Percentiles rank a stretch among this genome's conserved stretches.
These are phyloP conservation scores for Calcarisporium arbuscula DNA, from an alignment of 2,329 filamentous ascomycete species.

Conservation along the genomic window DNA sequence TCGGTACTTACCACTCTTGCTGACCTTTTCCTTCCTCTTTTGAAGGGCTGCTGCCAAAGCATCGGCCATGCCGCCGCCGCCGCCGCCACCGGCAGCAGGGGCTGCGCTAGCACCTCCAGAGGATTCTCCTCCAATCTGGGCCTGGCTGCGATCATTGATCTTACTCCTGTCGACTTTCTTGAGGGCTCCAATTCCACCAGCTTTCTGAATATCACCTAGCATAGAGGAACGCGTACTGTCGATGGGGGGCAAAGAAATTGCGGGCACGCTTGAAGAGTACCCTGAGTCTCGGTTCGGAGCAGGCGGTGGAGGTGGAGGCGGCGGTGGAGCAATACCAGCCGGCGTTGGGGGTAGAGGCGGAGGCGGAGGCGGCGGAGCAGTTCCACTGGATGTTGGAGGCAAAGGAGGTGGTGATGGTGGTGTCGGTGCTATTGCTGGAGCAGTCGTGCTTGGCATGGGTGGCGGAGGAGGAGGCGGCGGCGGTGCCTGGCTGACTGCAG, in stretches of 20 bases:
- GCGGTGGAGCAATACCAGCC: slow-evolving; percentile 27
- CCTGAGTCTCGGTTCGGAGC: slow-evolving; percentile 53
- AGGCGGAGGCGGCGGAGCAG: slow-evolving; percentile 23
- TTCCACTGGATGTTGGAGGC: slow-evolving; percentile 23
- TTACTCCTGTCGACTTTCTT: slow-evolving; percentile 68
- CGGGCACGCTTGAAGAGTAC: slow-evolving; percentile 48
- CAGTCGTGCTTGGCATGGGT: slow-evolving; percentile 27
- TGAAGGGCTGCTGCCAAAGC: slow-evolving; percentile 72
- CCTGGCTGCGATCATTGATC: slow-evolving; percentile 66
- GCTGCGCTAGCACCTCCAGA: slow-evolving; percentile 45
- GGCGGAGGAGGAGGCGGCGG: slow-evolving; percentile 34
- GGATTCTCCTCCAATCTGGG: slow-evolving; percentile 47
- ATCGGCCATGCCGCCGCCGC: slow-evolving; percentile 67
- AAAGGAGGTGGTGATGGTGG: slow-evolving; percentile 41
- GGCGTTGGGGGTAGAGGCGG: slow-evolving; percentile 30
- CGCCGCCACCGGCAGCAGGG: slow-evolving; percentile 42
- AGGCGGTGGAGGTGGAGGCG: slow-evolving; percentile 45
- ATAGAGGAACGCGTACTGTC: slow-evolving; percentile 51
- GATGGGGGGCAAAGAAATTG: slow-evolving; percentile 33
- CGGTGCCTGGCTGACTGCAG: slow-evolving; percentile 34
- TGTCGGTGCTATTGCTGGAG: slow-evolving; percentile 11
- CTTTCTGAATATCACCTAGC: slow-evolving; percentile 65
- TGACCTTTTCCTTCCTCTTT: slow-evolving; percentile 88
- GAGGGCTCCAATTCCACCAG: slow-evolving; percentile 59
- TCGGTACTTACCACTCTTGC: slow-evolving; percentile 75